A percentile compares a stretch with the other conserved stretches of the same genome.
phyloP scores from a whole-genome alignment of 148 eudicot genomes.

The Limonium bicolor region DNA sequence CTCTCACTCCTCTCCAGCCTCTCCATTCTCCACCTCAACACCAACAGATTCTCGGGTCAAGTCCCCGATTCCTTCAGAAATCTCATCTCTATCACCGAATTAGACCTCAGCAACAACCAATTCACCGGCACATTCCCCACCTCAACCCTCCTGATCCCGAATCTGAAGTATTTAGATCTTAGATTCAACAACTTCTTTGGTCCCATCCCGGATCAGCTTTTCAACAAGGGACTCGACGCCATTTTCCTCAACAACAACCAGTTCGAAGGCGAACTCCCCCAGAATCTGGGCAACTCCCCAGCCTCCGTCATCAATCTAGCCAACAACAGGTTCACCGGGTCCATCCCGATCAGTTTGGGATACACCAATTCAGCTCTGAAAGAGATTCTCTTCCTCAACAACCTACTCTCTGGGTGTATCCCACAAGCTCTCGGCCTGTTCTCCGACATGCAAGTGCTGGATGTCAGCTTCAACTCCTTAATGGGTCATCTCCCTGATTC shows the following conservation, averaged over 20 bases:
- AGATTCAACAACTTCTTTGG: constrained; percentile 58
- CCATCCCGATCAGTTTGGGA: constrained; percentile 51
- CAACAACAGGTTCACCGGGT: constrained; percentile 40
- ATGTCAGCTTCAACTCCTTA: constrained; percentile 50
- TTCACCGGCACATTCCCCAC: constrained; percentile 55
- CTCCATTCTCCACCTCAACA: constrained; percentile 56
- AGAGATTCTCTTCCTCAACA: constrained; percentile 62
- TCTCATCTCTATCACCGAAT: constrained; percentile 38
- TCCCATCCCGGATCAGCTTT: constrained; percentile 39
- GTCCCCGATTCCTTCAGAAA: constrained; percentile 33
- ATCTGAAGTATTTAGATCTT: constrained; percentile 49
- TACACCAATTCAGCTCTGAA: constrained; percentile 42
- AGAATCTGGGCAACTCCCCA: constrained; percentile 55
- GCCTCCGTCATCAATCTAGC: constrained; percentile 76
- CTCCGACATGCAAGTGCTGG: constrained; percentile 57
- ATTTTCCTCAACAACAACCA: constrained; percentile 56
- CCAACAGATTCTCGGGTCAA: constrained; percentile 59
- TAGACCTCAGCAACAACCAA: constrained; percentile 79
- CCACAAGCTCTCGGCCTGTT: constrained; percentile 69
- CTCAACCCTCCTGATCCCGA: constrained; percentile 27
- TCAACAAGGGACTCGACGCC: constrained; percentile 52
- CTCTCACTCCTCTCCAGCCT: constrained; percentile 36
- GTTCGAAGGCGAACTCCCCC: constrained; percentile 40
- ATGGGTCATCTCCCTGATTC: constrained; percentile 74
- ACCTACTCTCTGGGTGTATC: constrained; percentile 54